These are phyloP conservation scores for Termitomyces sp. DNA, from an alignment of 768 basidiomycete species.

Conservation along the genomic window DNA sequence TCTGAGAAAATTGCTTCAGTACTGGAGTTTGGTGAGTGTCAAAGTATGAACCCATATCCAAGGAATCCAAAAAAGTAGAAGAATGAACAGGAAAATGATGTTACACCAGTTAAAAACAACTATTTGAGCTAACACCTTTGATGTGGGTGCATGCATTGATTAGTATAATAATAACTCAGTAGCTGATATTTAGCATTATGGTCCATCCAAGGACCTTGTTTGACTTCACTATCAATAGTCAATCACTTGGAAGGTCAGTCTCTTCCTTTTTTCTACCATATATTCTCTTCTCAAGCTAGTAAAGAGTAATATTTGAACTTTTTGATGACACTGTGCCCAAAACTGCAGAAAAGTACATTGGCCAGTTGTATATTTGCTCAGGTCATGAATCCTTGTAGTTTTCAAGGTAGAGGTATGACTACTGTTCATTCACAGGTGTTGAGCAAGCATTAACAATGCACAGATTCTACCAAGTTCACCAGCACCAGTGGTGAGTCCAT, in stretches of 20 bases:
- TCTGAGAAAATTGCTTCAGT: constrained; percentile 37
- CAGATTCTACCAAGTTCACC: too few relatives aligned
- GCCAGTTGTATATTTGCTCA: constrained; percentile 4
- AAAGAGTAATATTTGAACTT: constrained; percentile 70
- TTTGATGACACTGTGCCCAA: constrained; percentile 69
- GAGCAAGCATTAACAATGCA: too few relatives aligned
- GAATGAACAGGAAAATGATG: constrained; percentile 60
- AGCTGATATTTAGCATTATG: constrained; percentile 28
- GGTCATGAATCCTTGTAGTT: constrained; percentile 38
- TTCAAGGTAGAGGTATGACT: too few relatives aligned
- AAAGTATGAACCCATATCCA: too few relatives aligned
- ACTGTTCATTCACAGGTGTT: too few relatives aligned
- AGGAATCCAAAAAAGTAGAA: constrained; percentile 60
- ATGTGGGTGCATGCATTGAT: too few relatives aligned
- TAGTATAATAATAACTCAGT: constrained; percentile 4
- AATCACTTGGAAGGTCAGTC: neutral
- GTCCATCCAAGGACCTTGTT: constrained; percentile 30
- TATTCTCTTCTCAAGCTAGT: neutral
- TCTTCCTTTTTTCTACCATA: neutral
- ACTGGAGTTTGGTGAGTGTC: constrained; percentile 5
- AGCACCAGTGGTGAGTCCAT: too few relatives aligned
- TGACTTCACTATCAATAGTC: too few relatives aligned
- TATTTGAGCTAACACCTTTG: too few relatives aligned
- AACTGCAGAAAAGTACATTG: constrained; percentile 71
- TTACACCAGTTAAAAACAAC: too few relatives aligned